phyloP scores from a whole-genome alignment of 306 rosid species.

The Fragaria ananassa region DNA sequence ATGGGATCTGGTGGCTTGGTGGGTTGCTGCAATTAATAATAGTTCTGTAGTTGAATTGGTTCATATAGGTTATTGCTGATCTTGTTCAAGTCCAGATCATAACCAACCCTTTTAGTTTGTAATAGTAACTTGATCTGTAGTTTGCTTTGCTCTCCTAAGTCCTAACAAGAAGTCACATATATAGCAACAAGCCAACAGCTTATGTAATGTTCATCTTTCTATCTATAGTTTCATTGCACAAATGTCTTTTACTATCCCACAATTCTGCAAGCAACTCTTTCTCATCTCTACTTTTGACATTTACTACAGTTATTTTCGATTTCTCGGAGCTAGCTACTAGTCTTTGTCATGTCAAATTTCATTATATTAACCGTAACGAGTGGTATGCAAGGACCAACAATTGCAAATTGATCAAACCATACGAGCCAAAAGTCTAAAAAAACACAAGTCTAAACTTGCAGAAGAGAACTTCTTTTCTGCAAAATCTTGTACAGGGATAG shows the following conservation, averaged over 20 bases:
- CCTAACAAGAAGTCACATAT: conserved; percentile 3
- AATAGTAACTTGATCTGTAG: conserved; percentile 28
- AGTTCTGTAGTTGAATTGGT: conserved; percentile 23
- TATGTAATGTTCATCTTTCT: not conserved
- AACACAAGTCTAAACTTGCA: not conserved
- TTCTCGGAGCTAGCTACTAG: not conserved
- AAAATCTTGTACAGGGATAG: not conserved
- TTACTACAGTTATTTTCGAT: not conserved
- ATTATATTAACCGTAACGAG: not conserved
- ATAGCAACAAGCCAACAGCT: not conserved
- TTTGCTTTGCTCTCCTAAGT: not conserved
- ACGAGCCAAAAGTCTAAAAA: not conserved
- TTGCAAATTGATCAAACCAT: not conserved
- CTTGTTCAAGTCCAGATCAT: conserved; percentile 11
- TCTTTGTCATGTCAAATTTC: not conserved
- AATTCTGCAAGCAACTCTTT: not conserved
- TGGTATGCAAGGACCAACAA: not conserved
- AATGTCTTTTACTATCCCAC: not conserved
- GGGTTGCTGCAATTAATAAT: conserved; percentile 31
- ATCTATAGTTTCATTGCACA: not conserved
- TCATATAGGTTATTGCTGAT: conserved; percentile 23
- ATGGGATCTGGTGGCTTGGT: conserved; percentile 47
- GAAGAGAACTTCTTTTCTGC: not conserved
- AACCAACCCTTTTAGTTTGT: conserved; percentile 28
- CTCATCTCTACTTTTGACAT: not conserved